phyloP scores from a whole-genome alignment of 495 filamentous ascomycete genomes.

The Pseudomonodictys pantanalensis region DNA sequence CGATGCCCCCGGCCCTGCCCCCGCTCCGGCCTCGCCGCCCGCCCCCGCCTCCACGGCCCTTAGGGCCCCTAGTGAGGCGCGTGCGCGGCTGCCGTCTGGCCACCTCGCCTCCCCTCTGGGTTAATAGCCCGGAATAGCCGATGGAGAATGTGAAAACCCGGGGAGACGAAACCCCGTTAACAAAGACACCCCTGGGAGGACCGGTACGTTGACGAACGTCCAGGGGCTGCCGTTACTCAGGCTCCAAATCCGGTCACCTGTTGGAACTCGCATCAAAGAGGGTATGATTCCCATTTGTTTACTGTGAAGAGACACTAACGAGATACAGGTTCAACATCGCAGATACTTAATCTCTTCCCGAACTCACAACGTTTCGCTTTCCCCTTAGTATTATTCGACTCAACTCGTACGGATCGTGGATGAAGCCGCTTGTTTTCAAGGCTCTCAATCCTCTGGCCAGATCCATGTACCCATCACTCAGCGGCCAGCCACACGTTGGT shows the following conservation, averaged over 20 bases:
- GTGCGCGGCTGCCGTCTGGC: too few relatives aligned
- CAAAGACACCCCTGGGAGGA: background rate
- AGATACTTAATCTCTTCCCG: background rate
- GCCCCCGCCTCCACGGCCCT: too few relatives aligned
- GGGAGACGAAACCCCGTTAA: background rate
- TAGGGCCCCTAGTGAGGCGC: too few relatives aligned
- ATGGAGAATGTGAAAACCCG: background rate
- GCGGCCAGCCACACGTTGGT: background rate
- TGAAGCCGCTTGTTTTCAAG: background rate
- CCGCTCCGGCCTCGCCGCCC: too few relatives aligned
- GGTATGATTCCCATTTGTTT: background rate
- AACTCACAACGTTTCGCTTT: background rate
- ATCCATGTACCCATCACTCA: background rate
- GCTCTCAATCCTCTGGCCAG: background rate
- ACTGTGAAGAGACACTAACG: background rate
- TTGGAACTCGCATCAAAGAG: background rate
- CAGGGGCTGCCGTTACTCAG: background rate
- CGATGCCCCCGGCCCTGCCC: too few relatives aligned
- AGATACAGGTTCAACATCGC: too few relatives aligned
- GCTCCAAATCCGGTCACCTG: background rate
- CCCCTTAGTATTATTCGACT: background rate
- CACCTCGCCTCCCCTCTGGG: too few relatives aligned
- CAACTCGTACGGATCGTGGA: background rate
- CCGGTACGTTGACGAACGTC: background rate
- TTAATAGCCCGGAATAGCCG: too few relatives aligned